Evolutionary conservation across 345 rosid genomes (phyloP).

Genomic region (Populus tremula): DNA sequence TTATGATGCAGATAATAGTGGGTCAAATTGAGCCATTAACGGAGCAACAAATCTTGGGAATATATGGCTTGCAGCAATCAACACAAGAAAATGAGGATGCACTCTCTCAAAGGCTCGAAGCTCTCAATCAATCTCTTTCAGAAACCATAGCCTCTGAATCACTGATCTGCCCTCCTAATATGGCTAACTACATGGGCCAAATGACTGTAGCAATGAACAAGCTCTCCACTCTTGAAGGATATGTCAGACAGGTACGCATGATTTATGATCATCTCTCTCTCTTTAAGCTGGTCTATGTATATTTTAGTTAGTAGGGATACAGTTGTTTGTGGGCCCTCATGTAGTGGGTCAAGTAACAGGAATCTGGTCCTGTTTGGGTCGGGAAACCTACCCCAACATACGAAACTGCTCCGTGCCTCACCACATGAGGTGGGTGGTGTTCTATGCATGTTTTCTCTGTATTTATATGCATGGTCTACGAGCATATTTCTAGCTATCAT

Average conservation of each 20-base stretch:
- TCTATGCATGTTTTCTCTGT: background rate
- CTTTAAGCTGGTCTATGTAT: background rate
- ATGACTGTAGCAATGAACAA: slow-evolving; percentile 96
- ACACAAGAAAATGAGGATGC: slow-evolving; percentile 93
- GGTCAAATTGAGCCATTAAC: slow-evolving; percentile 78
- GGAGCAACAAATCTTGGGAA: slow-evolving; percentile 85
- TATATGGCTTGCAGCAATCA: slow-evolving; percentile 84
- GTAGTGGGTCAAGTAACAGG: slow-evolving; percentile 9
- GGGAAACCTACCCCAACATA: slow-evolving; percentile 33
- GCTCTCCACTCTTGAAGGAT: slow-evolving; percentile 82
- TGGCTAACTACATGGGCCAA: slow-evolving; percentile 92
- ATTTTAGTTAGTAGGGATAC: background rate
- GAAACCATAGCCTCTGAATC: slow-evolving; percentile 86
- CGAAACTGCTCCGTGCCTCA: slow-evolving; percentile 35
- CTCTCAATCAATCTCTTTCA: slow-evolving; percentile 75
- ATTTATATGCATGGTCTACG: slow-evolving; percentile 3
- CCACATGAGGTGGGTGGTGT: slow-evolving; percentile 16
- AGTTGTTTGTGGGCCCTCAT: slow-evolving; percentile 1
- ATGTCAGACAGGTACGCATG: slow-evolving; percentile 78
- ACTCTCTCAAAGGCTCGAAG: slow-evolving; percentile 81
- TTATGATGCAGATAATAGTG: slow-evolving; percentile 49
- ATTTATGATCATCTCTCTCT: background rate
- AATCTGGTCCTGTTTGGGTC: slow-evolving; percentile 30
- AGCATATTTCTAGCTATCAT: no score
- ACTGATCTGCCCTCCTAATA: slow-evolving; percentile 67